Percentiles rank a stretch among this genome's conserved stretches.
Conservation (phyloP, 306 rosid species). For the Glycine tomentella region DNA sequence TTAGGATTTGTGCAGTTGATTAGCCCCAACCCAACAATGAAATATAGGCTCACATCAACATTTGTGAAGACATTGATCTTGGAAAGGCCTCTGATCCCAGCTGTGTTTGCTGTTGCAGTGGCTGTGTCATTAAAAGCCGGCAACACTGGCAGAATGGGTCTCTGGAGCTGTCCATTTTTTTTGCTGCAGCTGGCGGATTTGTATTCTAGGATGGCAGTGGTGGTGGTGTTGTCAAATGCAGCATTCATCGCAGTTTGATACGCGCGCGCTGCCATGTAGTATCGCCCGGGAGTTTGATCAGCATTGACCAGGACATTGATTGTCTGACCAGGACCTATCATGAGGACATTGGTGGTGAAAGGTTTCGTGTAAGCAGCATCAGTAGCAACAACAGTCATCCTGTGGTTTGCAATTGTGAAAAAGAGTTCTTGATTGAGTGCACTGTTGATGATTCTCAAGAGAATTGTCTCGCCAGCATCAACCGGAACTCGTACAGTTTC, state of each 20-base stretch:
- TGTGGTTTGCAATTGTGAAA: constrained; percentile 84
- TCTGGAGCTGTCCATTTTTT: constrained; percentile 43
- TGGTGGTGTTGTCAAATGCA: constrained; percentile 91
- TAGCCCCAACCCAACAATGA: constrained; percentile 80
- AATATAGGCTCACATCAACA: constrained; percentile 61
- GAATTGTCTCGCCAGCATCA: constrained; percentile 68
- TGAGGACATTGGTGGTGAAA: constrained; percentile 64
- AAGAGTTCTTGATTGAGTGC: constrained; percentile 89
- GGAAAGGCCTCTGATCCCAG: constrained; percentile 65
- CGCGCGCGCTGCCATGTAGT: constrained; percentile 81
- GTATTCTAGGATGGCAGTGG: constrained; percentile 92
- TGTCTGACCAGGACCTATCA: constrained; percentile 92
- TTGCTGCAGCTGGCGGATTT: constrained; percentile 54
- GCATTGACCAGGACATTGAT: constrained; percentile 79
- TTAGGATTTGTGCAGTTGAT: constrained; percentile 84
- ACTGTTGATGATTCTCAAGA: constrained; percentile 75
- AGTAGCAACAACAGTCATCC: constrained; percentile 72
- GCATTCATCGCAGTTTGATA: constrained; percentile 82
- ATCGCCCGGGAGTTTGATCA: constrained; percentile 73
- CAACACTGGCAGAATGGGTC: constrained; percentile 64
- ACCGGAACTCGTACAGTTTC: constrained; percentile 71
- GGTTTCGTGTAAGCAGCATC: constrained; percentile 87
- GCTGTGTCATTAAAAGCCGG: constrained; percentile 78
- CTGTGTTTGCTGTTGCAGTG: constrained; percentile 68
- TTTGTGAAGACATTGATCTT: constrained; percentile 53